Conservation (phyloP, 495 filamentous ascomycete genomes). For the Cercophora sp. region DNA sequence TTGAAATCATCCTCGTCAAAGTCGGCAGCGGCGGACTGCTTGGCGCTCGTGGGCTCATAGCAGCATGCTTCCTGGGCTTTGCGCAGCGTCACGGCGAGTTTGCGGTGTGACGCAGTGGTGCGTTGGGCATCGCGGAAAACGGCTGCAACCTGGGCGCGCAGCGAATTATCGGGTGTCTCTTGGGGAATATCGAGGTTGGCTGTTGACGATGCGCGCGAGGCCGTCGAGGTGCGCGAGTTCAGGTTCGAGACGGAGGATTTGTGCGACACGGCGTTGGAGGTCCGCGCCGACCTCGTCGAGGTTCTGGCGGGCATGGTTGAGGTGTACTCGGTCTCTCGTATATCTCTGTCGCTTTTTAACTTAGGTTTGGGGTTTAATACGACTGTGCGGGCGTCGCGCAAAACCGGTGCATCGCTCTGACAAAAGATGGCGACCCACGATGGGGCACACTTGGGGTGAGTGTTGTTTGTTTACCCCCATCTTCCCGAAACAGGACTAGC, state of each 20-base stretch:
- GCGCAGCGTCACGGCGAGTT: constrained; percentile 77
- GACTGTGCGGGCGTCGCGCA: not conserved
- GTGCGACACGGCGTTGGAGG: constrained; percentile 49
- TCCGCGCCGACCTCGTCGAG: constrained; percentile 49
- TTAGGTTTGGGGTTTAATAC: not conserved
- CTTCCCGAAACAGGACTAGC: not conserved
- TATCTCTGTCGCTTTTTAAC: constrained; percentile 5
- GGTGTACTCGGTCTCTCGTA: too few species aligned
- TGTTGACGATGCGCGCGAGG: constrained; percentile 56
- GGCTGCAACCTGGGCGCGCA: constrained; percentile 71
- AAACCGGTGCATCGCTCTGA: not conserved
- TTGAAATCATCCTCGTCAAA: constrained; percentile 85
- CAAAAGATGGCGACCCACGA: not conserved
- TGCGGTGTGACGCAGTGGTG: constrained; percentile 82
- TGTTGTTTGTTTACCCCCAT: constrained; percentile 4
- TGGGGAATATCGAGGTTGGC: constrained; percentile 63
- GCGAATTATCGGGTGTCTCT: constrained; percentile 63
- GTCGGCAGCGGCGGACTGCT: constrained; percentile 48
- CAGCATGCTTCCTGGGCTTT: constrained; percentile 87
- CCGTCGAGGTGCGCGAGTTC: constrained; percentile 46
- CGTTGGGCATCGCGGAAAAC: constrained; percentile 87
- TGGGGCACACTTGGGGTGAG: not conserved
- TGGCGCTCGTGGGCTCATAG: constrained; percentile 61
- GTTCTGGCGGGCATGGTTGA: constrained; percentile 23
- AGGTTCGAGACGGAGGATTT: constrained; percentile 56